phyloP scores from a whole-genome alignment of 768 basidiomycete species.

The Boletus vermiculosoides region DNA sequence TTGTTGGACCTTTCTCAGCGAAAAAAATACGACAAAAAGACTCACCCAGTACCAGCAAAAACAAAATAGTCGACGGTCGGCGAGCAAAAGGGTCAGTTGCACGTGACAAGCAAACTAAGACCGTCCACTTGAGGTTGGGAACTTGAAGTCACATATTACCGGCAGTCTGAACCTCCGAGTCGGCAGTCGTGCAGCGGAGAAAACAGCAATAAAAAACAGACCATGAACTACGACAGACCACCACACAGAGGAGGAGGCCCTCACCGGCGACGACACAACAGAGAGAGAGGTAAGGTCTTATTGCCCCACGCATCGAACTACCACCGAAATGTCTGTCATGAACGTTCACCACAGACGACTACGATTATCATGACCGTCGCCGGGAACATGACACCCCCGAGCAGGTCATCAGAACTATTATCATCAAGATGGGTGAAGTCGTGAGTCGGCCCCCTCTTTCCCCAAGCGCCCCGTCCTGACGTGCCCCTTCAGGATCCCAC shows the following conservation, averaged over 20 bases:
- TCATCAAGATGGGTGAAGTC: slow-evolving; percentile 79
- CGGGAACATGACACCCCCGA: slow-evolving; percentile 72
- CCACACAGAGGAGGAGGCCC: slow-evolving; percentile 44
- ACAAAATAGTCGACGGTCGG: neutral
- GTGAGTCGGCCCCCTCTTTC: slow-evolving; percentile 43
- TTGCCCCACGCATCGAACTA: neutral
- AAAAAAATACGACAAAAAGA: neutral
- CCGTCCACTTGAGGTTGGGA: neutral
- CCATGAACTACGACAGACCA: slow-evolving; percentile 59
- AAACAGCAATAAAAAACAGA: slow-evolving; percentile 11
- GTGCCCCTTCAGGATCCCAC: slow-evolving; percentile 52
- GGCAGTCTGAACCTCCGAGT: neutral
- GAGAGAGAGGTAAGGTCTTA: slow-evolving; percentile 48
- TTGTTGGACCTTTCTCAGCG: neutral
- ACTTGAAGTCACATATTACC: neutral
- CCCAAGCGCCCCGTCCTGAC: neutral
- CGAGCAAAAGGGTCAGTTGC: neutral
- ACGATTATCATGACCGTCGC: slow-evolving; percentile 57
- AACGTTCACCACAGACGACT: slow-evolving; percentile 51
- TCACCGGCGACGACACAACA: slow-evolving; percentile 45
- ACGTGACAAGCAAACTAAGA: slow-evolving; percentile 22
- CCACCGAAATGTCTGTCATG: neutral
- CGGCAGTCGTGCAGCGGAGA: neutral
- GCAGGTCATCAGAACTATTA: slow-evolving; percentile 62
- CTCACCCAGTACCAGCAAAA: slow-evolving; percentile 14